Conservation (phyloP, 1,284 basidiomycete species). For the Termitomyces sp. region DNA sequence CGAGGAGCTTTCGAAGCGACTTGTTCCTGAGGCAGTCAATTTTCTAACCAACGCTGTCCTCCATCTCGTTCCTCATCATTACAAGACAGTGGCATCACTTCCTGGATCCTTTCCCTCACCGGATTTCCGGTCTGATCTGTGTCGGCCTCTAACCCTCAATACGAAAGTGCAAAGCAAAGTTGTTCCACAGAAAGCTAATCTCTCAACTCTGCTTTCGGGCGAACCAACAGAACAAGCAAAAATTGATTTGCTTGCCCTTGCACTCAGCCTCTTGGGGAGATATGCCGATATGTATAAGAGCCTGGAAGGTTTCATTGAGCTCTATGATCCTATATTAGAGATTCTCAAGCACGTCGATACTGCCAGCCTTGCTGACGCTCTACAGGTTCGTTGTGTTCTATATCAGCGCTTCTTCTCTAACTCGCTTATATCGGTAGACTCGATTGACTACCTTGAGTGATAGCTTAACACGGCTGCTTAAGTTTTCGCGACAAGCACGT, state of each 20-base stretch:
- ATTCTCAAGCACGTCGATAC: constrained; percentile 54
- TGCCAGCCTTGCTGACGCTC: constrained; percentile 40
- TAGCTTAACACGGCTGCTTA: constrained; percentile 59
- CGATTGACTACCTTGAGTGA: constrained; percentile 37
- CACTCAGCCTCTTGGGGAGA: constrained; percentile 59
- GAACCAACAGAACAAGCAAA: constrained; percentile 55
- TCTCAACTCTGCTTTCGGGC: constrained; percentile 38
- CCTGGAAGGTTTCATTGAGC: constrained; percentile 78
- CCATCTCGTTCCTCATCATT: constrained; percentile 66
- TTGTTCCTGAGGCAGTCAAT: constrained; percentile 88
- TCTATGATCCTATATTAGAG: constrained; percentile 65
- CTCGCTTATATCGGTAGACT: constrained; percentile 29
- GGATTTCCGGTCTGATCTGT: constrained; percentile 55
- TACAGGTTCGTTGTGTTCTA: constrained; percentile 46
- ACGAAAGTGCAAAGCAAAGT: constrained; percentile 36
- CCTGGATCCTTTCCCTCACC: constrained; percentile 71
- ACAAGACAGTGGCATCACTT: constrained; percentile 40
- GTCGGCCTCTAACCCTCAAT: constrained; percentile 36
- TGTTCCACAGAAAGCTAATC: constrained; percentile 39
- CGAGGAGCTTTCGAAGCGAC: constrained; percentile 79
- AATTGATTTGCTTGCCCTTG: constrained; percentile 57
- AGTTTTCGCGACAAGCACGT: constrained; percentile 69
- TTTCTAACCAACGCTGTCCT: constrained; percentile 72
- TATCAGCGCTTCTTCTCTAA: constrained; percentile 8
- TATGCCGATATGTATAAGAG: constrained; percentile 76